phyloP scores from a whole-genome alignment of 192 early-diverging fungal species.

The Coemansia sp. region DNA sequence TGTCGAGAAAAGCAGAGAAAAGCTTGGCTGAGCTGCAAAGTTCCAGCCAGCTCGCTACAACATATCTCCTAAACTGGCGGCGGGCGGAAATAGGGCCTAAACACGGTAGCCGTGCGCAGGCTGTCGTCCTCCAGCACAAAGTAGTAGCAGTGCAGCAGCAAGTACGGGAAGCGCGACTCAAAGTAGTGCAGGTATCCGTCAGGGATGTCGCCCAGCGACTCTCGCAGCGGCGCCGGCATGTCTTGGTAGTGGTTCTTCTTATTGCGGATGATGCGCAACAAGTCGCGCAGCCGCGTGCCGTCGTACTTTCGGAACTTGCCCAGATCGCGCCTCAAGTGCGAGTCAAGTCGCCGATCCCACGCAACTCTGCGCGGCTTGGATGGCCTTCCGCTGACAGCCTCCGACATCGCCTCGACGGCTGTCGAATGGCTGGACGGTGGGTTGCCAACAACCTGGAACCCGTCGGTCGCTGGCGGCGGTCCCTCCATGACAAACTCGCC shows the following conservation, averaged over 20 bases:
- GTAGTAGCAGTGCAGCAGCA: constrained; percentile 89
- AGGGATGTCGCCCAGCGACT: constrained; percentile 80
- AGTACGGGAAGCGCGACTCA: constrained; percentile 84
- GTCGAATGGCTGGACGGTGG: constrained; percentile 19
- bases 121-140: constrained; percentile 70
- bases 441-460: constrained; percentile 51
- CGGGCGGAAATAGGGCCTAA: constrained; percentile 68
- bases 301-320: constrained; percentile 96
- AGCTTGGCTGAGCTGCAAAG: not conserved
- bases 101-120: constrained; percentile 65
- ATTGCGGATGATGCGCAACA: constrained; percentile 90
- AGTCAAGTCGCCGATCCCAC: constrained; percentile 56
- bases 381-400: constrained; percentile 6
- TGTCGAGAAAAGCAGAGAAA: not conserved
- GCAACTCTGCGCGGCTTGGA: constrained; percentile 21
- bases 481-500: constrained; percentile 51
- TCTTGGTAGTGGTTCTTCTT: constrained; percentile 99
- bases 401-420: constrained; percentile 32
- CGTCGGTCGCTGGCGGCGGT: constrained; percentile 36
- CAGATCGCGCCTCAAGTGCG: constrained; percentile 73
- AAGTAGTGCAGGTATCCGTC: constrained; percentile 90
- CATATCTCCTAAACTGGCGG: constrained; percentile 25
- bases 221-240: constrained; percentile 74
- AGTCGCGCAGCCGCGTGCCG: constrained; percentile 77
- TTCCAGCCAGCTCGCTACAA: not conserved